phyloP scores from a whole-genome alignment of 441 rosid species.

The Populus hybrid region DNA sequence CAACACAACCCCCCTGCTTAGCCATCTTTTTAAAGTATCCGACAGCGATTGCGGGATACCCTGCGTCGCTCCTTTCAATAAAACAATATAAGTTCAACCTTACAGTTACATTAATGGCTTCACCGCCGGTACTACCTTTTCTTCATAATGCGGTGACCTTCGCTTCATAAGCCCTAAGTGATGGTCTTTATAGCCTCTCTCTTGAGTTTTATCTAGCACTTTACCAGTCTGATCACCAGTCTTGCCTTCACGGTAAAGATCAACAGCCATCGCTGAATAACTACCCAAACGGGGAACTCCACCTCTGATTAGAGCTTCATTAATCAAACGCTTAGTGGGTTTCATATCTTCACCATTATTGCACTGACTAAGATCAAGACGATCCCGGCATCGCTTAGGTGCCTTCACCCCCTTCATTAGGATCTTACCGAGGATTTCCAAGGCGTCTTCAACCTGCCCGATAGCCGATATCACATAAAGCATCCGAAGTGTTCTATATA shows the following conservation, averaged over 20 bases:
- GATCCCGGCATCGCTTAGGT: constrained; percentile 48
- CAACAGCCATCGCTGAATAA: constrained; percentile 68
- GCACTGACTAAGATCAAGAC: constrained; percentile 45
- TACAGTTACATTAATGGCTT: constrained; percentile 55
- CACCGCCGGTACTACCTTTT: constrained; percentile 41
- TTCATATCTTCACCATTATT: constrained; percentile 40
- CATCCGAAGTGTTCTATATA: constrained; percentile 72
- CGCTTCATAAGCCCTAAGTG: constrained; percentile 50
- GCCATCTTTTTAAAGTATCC: constrained; percentile 62
- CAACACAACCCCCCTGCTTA: constrained; percentile 61
- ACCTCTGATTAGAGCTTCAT: constrained; percentile 62
- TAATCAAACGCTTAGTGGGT: constrained; percentile 52
- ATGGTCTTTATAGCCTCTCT: constrained; percentile 58
- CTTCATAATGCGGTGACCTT: constrained; percentile 67
- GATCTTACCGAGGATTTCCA: constrained; percentile 66
- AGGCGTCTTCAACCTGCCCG: constrained; percentile 67
- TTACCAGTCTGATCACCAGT: constrained; percentile 51
- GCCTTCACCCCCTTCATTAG: constrained; percentile 74
- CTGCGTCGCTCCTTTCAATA: constrained; percentile 62
- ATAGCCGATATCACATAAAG: constrained; percentile 81
- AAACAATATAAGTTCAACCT: constrained; percentile 39
- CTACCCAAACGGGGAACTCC: constrained; percentile 61
- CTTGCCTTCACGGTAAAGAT: constrained; percentile 65
- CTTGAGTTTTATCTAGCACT: constrained; percentile 53
- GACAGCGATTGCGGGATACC: constrained; percentile 49